phyloP scores from a whole-genome alignment of 2,329 filamentous ascomycete genomes.

The Bipolaris bicolor region DNA sequence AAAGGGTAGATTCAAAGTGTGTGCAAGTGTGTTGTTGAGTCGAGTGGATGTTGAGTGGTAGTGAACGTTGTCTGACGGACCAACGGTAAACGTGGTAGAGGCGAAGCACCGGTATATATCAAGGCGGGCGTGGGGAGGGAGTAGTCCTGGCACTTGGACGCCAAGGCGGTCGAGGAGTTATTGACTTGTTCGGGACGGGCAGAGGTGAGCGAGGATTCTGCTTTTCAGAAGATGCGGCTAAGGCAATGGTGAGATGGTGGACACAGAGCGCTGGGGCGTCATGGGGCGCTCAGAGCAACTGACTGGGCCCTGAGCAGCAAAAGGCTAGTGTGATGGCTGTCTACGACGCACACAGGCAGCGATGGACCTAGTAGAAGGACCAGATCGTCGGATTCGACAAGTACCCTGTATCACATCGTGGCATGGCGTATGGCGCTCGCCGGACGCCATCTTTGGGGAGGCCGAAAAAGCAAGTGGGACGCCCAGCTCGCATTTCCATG shows the following conservation, averaged over 20 bases:
- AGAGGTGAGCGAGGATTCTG: constrained; percentile 42
- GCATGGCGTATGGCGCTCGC: constrained; percentile 43
- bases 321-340: constrained; percentile 45
- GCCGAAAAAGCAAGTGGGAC: constrained; percentile 37
- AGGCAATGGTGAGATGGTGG: constrained; percentile 43
- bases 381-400: constrained; percentile 51
- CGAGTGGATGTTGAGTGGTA: constrained; percentile 17
- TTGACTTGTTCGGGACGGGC: constrained; percentile 44
- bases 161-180: constrained; percentile 44
- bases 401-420: constrained; percentile 50
- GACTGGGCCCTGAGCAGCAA: constrained; percentile 42
- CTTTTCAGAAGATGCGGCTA: constrained; percentile 48
- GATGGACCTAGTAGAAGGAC: constrained; percentile 40
- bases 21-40: constrained; percentile 6
- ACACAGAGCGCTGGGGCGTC: constrained; percentile 42
- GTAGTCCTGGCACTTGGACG: constrained; percentile 30
- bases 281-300: constrained; percentile 42
- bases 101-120: constrained; percentile 44
- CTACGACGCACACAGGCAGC: constrained; percentile 33
- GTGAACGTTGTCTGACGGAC: constrained; percentile 27
- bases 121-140: constrained; percentile 35
- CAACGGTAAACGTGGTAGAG: constrained; percentile 40
- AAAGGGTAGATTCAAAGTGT: background rate
- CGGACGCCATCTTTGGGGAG: constrained; percentile 34
- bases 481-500: constrained; percentile 35